A percentile compares a stretch with the other conserved stretches of the same genome.
Conservation (phyloP, 768 basidiomycete species). For the Tricholoma matsutake region DNA sequence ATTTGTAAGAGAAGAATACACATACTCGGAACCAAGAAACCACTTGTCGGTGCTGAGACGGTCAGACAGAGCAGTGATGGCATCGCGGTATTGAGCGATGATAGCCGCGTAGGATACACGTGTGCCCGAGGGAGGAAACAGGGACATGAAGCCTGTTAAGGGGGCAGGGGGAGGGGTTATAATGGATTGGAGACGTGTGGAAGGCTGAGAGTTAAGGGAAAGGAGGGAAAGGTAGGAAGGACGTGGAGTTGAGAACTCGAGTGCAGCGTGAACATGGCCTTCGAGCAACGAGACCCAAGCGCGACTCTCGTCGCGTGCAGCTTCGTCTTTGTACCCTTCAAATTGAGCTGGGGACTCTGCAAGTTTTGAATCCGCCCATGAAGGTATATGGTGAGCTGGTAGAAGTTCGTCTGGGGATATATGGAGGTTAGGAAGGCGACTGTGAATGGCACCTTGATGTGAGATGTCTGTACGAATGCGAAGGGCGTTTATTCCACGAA, state of each 20-base stretch:
- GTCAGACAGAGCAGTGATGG: constrained; percentile 69
- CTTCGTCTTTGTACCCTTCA: constrained; percentile 65
- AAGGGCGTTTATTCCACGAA: constrained; percentile 53
- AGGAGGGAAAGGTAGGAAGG: constrained; percentile 42
- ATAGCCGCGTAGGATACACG: constrained; percentile 51
- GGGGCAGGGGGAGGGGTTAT: constrained; percentile 68
- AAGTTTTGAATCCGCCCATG: constrained; percentile 53
- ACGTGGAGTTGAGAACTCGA: constrained; percentile 56
- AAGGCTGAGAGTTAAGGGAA: constrained; percentile 29
- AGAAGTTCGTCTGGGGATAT: constrained; percentile 53
- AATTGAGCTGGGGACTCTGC: constrained; percentile 43
- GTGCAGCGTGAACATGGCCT: constrained; percentile 69
- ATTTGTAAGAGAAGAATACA: not conserved
- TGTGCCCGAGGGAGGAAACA: constrained; percentile 58
- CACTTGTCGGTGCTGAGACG: constrained; percentile 75
- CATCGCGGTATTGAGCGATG: constrained; percentile 62
- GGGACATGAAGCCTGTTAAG: constrained; percentile 61
- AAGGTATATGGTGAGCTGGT: constrained; percentile 63
- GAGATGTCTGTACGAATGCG: constrained; percentile 65
- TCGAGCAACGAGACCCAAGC: constrained; percentile 84
- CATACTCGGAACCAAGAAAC: constrained; percentile 75
- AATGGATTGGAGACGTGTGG: constrained; percentile 42
- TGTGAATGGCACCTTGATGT: constrained; percentile 66
- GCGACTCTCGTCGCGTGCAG: constrained; percentile 66
- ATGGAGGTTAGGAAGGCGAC: constrained; percentile 68